Conservation (phyloP, 139 green algal genomes). For the Raphidocelis subcapitata region DNA sequence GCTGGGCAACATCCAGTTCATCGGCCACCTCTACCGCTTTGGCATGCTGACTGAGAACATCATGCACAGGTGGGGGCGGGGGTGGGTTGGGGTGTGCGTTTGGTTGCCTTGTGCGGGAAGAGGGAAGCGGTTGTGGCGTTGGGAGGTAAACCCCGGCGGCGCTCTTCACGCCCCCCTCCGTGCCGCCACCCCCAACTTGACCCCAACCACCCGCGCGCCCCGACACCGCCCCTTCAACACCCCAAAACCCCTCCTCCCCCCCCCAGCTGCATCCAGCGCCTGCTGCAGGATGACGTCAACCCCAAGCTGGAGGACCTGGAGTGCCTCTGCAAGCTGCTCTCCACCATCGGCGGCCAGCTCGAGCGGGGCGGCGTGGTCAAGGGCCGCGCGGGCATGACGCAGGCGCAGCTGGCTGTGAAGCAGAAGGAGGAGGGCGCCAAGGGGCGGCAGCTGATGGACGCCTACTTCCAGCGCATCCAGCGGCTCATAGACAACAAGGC, state of each 20-base stretch:
- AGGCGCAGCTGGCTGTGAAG: too few species aligned
- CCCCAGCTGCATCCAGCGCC: slow-evolving; percentile 39
- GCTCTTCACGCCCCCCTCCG: too few species aligned
- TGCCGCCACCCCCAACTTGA: too few species aligned
- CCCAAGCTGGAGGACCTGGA: slow-evolving; percentile 87
- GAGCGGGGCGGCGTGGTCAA: slow-evolving; percentile 20
- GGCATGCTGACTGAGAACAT: slow-evolving; percentile 96
- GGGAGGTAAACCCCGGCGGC: too few species aligned
- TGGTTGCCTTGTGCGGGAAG: too few species aligned
- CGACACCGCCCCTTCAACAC: too few species aligned
- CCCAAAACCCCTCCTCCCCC: not conserved
- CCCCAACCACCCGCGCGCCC: too few species aligned
- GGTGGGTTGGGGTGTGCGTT: slow-evolving; percentile 3
- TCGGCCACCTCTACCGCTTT: slow-evolving; percentile 72
- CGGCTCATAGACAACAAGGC: slow-evolving; percentile 46
- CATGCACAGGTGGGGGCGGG: slow-evolving; percentile 90
- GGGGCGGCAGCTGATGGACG: slow-evolving; percentile 58
- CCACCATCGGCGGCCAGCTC: slow-evolving; percentile 76
- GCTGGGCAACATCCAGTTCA: slow-evolving; percentile 98
- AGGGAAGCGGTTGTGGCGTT: too few species aligned
- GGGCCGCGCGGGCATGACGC: not conserved
- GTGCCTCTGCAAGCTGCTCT: slow-evolving; percentile 95
- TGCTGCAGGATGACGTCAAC: slow-evolving; percentile 43
- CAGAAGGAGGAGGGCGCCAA: not conserved
- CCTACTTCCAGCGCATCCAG: slow-evolving; percentile 85